Evolutionary conservation across 2,329 filamentous ascomycete species (phyloP).

Genomic region (Fonsecaea pedrosoi): DNA sequence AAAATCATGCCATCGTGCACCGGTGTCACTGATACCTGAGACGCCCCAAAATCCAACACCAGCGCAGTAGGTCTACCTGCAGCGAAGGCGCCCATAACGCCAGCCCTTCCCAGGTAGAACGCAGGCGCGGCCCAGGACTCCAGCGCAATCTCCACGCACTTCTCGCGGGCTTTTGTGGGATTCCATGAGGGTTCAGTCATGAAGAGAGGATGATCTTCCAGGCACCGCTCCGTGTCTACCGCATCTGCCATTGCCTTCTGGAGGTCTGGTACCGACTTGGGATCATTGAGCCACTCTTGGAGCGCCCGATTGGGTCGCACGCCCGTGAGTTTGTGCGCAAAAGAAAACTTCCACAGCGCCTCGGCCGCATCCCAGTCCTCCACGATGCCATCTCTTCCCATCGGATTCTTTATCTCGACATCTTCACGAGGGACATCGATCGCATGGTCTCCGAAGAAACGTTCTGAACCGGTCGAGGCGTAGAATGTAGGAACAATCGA

Average conservation of each 20-base stretch:
- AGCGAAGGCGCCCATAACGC: conserved; percentile 88
- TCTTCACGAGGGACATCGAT: conserved; percentile 77
- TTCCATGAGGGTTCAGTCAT: conserved; percentile 98
- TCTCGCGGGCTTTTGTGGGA: conserved; percentile 82
- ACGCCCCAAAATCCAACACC: conserved; percentile 88
- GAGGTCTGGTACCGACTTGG: conserved; percentile 56
- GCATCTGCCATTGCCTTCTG: conserved; percentile 67
- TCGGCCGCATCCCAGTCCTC: conserved; percentile 95
- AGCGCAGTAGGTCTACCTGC: conserved; percentile 92
- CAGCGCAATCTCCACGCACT: conserved; percentile 94
- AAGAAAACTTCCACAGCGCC: conserved; percentile 89
- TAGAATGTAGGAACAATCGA: conserved; percentile 91
- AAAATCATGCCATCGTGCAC: conserved; percentile 94
- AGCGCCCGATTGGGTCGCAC: conserved; percentile 71
- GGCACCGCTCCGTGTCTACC: conserved; percentile 72
- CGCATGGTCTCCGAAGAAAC: conserved; percentile 87
- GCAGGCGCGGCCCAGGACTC: conserved; percentile 95
- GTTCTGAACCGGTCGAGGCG: conserved; percentile 64
- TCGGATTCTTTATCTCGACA: conserved; percentile 89
- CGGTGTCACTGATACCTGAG: conserved; percentile 85
- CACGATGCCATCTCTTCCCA: conserved; percentile 85
- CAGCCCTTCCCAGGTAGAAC: conserved; percentile 89
- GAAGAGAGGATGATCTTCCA: conserved; percentile 87
- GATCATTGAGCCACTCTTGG: conserved; percentile 80
- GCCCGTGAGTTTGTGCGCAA: conserved; percentile 86